Percentiles rank a stretch among this genome's conserved stretches.
These are phyloP conservation scores for Perilla frutescens DNA, from an alignment of 257 asterid species.

Conservation along the genomic window DNA sequence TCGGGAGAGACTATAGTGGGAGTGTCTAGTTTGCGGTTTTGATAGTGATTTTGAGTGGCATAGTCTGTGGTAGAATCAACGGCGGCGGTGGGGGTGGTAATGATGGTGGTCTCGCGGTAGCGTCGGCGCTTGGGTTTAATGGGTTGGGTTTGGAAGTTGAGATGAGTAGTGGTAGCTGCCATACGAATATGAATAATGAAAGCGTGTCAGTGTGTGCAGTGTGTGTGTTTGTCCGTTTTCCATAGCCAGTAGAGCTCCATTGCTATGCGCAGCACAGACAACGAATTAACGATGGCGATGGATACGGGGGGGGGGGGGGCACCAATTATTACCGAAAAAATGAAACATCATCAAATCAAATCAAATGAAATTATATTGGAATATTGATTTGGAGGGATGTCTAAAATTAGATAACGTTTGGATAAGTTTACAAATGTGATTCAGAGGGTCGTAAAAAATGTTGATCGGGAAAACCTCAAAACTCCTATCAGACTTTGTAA, in stretches of 20 bases:
- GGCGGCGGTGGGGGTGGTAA: conserved; percentile 45
- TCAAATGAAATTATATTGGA: too few species aligned
- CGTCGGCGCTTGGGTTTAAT: conserved; percentile 72
- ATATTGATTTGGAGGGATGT: too few species aligned
- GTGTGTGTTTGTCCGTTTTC: conserved; percentile 37
- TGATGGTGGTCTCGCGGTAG: conserved; percentile 70
- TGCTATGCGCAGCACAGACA: conserved; percentile 22
- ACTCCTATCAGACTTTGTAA: too few species aligned
- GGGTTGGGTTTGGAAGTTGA: conserved; percentile 60
- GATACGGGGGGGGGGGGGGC: conserved; percentile 33
- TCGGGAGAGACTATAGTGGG: conserved; percentile 48
- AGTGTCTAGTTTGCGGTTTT: conserved; percentile 32
- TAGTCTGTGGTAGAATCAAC: conserved; percentile 20
- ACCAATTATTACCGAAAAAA: conserved; percentile 31
- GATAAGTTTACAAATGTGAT: too few species aligned
- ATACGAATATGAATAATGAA: conserved; percentile 29
- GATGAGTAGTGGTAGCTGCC: conserved; percentile 68
- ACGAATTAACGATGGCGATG: conserved; percentile 44
- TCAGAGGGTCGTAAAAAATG: too few species aligned
- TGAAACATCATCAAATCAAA: neutral
- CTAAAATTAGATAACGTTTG: too few species aligned
- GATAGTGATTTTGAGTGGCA: neutral
- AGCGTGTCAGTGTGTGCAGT: conserved; percentile 30
- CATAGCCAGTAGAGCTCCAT: conserved; percentile 36
- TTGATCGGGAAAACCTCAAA: too few species aligned